A percentile compares a stretch with the other conserved stretches of the same genome.
phyloP scores from a whole-genome alignment of 805 yeast species.

The Starmerella sirachaensis region DNA sequence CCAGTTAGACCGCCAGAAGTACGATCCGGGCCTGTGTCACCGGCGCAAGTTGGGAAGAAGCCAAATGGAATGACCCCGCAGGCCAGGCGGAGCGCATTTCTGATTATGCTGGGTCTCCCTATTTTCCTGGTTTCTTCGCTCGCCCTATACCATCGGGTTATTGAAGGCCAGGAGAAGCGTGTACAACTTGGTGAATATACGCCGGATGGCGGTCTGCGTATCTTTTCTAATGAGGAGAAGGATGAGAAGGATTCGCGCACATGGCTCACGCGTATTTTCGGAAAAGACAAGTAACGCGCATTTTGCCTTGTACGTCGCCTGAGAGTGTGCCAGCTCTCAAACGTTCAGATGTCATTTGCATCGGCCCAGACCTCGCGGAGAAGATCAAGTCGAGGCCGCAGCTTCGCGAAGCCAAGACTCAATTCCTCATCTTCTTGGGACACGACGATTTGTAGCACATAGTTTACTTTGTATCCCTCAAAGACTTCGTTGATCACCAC shows the following conservation, averaged over 20 bases:
- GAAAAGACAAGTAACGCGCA: constrained; percentile 29
- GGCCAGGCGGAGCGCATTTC: constrained; percentile 21
- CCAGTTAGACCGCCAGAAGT: constrained; percentile 8
- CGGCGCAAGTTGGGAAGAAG: constrained; percentile 1
- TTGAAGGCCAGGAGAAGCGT: constrained; percentile 34
- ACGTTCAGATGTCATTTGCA: constrained; percentile 4
- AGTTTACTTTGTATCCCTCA: constrained; percentile 16
- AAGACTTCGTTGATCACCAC: constrained; percentile 19
- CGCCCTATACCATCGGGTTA: constrained; percentile 27
- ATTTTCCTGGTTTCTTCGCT: constrained; percentile 24
- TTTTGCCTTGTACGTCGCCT: background rate
- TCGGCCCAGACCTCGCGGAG: constrained; percentile 11
- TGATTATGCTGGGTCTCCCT: constrained; percentile 27
- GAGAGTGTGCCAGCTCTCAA: background rate
- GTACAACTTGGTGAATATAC: constrained; percentile 38
- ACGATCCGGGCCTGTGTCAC: background rate
- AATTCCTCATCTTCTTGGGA: constrained; percentile 6
- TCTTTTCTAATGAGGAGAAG: constrained; percentile 36
- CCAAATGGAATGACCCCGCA: constrained; percentile 3
- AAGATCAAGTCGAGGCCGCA: constrained; percentile 12
- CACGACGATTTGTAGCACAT: constrained; percentile 14
- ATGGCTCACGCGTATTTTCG: constrained; percentile 35
- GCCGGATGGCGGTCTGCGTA: constrained; percentile 35
- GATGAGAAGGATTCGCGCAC: constrained; percentile 30
- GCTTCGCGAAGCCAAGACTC: constrained; percentile 8